phyloP scores from a whole-genome alignment of 2,329 filamentous ascomycete species.

The Calycina herbarum region DNA sequence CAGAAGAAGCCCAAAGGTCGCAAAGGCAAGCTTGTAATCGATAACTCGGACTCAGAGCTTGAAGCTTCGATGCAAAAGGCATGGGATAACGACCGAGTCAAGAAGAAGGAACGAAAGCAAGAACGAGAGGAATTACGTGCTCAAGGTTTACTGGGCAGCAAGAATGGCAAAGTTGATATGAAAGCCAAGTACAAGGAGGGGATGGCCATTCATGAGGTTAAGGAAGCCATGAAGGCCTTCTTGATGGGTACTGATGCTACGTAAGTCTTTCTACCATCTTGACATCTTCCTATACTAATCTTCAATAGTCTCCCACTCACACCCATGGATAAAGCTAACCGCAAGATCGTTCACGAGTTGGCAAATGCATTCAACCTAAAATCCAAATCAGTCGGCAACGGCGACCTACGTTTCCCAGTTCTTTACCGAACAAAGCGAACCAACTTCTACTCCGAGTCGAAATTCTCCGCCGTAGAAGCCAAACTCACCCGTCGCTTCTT shows the following conservation, averaged over 20 bases:
- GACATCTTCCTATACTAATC: slow-evolving; percentile 16
- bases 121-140: slow-evolving; percentile 68
- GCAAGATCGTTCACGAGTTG: slow-evolving; percentile 78
- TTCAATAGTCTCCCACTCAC: slow-evolving; percentile 68
- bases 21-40: slow-evolving; percentile 51
- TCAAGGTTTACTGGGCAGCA: slow-evolving; percentile 64
- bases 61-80: slow-evolving; percentile 57
- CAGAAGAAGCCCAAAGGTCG: slow-evolving; percentile 63
- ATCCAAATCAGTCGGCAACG: slow-evolving; percentile 79
- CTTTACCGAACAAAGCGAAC: slow-evolving; percentile 75
- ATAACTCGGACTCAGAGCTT: slow-evolving; percentile 67
- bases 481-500: slow-evolving; percentile 57
- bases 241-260: slow-evolving; percentile 61
- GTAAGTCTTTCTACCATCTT: slow-evolving; percentile 47
- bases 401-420: slow-evolving; percentile 70
- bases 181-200: slow-evolving; percentile 71
- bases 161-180: slow-evolving; percentile 52
- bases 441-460: slow-evolving; percentile 55
- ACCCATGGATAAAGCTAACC: slow-evolving; percentile 77
- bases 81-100: slow-evolving; percentile 68
- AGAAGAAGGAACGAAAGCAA: slow-evolving; percentile 69
- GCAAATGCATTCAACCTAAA: slow-evolving; percentile 74
- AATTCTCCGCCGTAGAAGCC: slow-evolving; percentile 50
- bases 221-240: slow-evolving; percentile 71
- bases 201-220: slow-evolving; percentile 69